These are phyloP conservation scores for Myxozyma nipponensis DNA, from an alignment of 805 yeast genomes.

Conservation along the genomic window DNA sequence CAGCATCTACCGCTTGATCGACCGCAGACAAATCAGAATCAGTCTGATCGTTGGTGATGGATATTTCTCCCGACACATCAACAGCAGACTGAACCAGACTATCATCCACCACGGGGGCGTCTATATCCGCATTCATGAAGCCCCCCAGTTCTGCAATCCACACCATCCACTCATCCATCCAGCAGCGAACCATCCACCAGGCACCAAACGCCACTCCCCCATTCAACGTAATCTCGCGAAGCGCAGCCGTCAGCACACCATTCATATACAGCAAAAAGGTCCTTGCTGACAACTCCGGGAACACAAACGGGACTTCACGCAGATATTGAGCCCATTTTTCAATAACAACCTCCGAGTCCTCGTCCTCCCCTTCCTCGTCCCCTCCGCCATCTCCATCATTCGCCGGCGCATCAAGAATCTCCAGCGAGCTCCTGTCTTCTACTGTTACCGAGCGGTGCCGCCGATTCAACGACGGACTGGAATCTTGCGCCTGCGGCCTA, in stretches of 20 bases:
- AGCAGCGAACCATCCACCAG: conserved; percentile 74
- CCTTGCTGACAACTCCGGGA: conserved; percentile 52
- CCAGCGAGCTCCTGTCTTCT: conserved; percentile 2
- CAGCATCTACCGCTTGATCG: no score
- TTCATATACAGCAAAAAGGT: conserved; percentile 52
- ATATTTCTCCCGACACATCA: background rate
- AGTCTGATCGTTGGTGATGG: no score
- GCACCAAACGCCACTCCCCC: conserved; percentile 61
- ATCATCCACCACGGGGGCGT: no score
- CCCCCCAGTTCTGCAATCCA: conserved; percentile 56
- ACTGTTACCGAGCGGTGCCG: conserved; percentile 5
- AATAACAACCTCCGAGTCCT: conserved; percentile 30
- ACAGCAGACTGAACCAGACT: background rate
- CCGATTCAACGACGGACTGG: conserved; percentile 4
- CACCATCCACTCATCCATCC: conserved; percentile 69
- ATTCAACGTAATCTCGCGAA: conserved; percentile 57
- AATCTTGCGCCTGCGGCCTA: conserved; percentile 8
- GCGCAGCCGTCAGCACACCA: conserved; percentile 53
- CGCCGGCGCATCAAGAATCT: background rate
- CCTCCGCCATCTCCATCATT: conserved; percentile 1
- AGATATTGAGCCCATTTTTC: conserved; percentile 41
- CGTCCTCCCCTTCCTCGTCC: background rate
- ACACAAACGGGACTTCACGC: conserved; percentile 45
- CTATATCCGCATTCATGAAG: conserved; percentile 27
- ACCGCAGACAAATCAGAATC: no score